Percentiles rank a stretch among this genome's conserved stretches.
These are phyloP conservation scores for Solanum ahanhuiri DNA, from an alignment of 257 asterid genomes.

Conservation along the genomic window DNA sequence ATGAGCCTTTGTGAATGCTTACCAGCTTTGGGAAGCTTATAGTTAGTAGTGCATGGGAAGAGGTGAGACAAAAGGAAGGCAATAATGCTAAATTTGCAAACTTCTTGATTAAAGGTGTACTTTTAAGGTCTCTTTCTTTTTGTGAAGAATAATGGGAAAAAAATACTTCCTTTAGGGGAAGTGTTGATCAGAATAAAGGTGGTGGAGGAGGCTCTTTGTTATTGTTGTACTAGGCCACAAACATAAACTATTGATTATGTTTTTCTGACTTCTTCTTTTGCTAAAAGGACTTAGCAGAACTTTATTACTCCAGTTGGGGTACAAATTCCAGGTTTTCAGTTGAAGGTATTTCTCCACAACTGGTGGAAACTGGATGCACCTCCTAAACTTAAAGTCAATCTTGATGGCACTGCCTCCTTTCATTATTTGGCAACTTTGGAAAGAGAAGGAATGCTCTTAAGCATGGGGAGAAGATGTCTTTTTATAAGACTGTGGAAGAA, in stretches of 20 bases:
- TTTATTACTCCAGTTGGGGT: not conserved
- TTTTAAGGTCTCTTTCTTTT: not conserved
- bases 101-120: not conserved
- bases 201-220: not conserved
- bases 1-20: not conserved
- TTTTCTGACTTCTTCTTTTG: not conserved
- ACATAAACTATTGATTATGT: not conserved
- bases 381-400: not conserved
- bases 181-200: not conserved
- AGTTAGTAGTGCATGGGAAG: not conserved
- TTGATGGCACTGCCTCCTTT: not conserved
- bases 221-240: not conserved
- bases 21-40: not conserved
- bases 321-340: too few species aligned
- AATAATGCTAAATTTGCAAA: not conserved
- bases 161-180: not conserved
- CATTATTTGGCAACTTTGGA: not conserved
- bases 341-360: too few species aligned
- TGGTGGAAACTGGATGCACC: not conserved
- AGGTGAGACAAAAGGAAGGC: not conserved
- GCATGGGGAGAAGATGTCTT: too few species aligned
- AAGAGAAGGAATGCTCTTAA: too few species aligned
- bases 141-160: not conserved
- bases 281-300: not conserved
- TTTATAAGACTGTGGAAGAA: too few species aligned